Conservation (phyloP, 441 rosid species). For the Populus hybrid region DNA sequence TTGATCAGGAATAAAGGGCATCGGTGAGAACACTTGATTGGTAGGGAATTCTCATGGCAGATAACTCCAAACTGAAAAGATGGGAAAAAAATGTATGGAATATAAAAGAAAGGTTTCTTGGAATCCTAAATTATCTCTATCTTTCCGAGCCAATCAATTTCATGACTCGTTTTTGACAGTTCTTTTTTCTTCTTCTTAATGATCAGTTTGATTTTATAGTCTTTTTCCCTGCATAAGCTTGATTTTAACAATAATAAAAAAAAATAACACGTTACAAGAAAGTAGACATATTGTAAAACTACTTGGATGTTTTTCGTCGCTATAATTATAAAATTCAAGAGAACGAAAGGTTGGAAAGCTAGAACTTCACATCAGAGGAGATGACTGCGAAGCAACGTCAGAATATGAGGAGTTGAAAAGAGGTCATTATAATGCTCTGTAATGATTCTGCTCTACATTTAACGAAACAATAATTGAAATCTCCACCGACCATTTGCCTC, state of each 20-base stretch:
- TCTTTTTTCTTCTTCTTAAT: constrained; percentile 9
- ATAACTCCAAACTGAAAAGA: constrained; percentile 21
- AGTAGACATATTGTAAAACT: background rate
- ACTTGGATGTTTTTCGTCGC: background rate
- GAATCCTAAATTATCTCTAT: background rate
- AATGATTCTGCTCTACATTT: background rate
- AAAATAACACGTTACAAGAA: background rate
- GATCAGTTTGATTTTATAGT: background rate
- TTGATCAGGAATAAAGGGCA: constrained; percentile 6
- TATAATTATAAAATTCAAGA: background rate
- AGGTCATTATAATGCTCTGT: background rate
- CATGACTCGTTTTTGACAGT: background rate
- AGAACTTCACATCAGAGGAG: background rate
- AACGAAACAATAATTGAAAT: background rate
- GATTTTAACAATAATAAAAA: no score
- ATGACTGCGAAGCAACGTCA: background rate
- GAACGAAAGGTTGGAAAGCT: background rate
- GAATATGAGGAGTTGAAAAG: background rate
- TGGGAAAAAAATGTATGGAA: background rate
- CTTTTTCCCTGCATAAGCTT: no score
- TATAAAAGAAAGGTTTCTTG: constrained; percentile 7
- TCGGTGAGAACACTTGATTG: constrained; percentile 4
- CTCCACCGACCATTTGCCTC: background rate
- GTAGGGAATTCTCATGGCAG: background rate
- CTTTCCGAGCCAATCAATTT: constrained; percentile 5